phyloP scores from a whole-genome alignment of 2,329 filamentous ascomycete species.

The Fusarium longipes region DNA sequence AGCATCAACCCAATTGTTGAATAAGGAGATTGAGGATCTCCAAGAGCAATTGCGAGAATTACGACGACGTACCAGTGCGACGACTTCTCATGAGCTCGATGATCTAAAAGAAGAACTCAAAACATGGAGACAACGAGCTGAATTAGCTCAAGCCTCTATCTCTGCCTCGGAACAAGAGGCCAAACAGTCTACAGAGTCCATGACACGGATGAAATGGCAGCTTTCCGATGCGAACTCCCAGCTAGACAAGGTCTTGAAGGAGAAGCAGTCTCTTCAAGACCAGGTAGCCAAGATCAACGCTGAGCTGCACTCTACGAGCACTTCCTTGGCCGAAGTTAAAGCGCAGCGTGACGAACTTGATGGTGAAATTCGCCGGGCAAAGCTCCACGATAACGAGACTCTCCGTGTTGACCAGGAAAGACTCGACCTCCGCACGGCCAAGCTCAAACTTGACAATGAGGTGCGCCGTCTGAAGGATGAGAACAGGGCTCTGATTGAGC shows the following conservation, averaged over 20 bases:
- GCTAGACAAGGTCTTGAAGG: constrained; percentile 65
- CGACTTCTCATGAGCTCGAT: constrained; percentile 37
- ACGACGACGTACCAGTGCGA: constrained; percentile 34
- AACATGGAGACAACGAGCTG: constrained; percentile 46
- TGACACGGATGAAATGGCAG: constrained; percentile 66
- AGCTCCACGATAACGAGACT: constrained; percentile 67
- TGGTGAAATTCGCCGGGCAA: constrained; percentile 66
- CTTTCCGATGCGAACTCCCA: constrained; percentile 69
- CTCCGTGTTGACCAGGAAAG: constrained; percentile 75
- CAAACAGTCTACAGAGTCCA: constrained; percentile 54
- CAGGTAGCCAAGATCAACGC: constrained; percentile 68
- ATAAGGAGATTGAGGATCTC: constrained; percentile 41
- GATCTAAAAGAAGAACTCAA: constrained; percentile 42
- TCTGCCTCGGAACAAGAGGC: constrained; percentile 50
- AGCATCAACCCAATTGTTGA: constrained; percentile 42
- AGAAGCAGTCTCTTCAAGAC: constrained; percentile 73
- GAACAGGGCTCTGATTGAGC: constrained; percentile 65
- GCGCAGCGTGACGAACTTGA: constrained; percentile 76
- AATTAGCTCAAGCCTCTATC: constrained; percentile 45
- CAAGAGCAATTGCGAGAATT: constrained; percentile 23
- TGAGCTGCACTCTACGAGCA: constrained; percentile 69
- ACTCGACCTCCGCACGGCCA: constrained; percentile 73
- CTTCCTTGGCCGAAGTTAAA: constrained; percentile 67
- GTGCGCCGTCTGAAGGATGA: constrained; percentile 73
- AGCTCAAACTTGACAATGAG: constrained; percentile 75